Percentiles rank a stretch among this genome's conserved stretches.
Conservation (phyloP, 495 filamentous ascomycete genomes). For the Aspergillus campestris region DNA sequence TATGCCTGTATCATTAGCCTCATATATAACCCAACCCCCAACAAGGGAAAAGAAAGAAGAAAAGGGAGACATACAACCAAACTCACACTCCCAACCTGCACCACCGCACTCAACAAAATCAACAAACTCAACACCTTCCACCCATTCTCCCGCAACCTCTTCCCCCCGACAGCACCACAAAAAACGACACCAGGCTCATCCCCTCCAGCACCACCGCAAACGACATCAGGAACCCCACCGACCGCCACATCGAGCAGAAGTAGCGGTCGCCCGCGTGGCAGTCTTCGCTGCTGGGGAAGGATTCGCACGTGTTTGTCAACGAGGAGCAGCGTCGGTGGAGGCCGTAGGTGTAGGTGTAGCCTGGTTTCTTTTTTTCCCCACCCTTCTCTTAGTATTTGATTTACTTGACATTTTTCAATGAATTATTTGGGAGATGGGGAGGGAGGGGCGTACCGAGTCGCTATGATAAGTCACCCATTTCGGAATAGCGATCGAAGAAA, state of each 20-base stretch:
- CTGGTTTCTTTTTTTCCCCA: conserved; percentile 23
- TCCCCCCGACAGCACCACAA: conserved; percentile 71
- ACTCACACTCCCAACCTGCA: conserved; percentile 63
- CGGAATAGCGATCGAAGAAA: conserved; percentile 65
- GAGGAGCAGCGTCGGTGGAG: conserved; percentile 74
- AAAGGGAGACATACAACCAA: conserved; percentile 68
- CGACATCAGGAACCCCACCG: conserved; percentile 76
- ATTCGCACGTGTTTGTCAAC: conserved; percentile 45
- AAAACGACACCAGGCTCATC: conserved; percentile 63
- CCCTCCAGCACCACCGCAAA: conserved; percentile 71
- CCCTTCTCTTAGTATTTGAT: background rate
- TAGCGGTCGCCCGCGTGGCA: conserved; percentile 60
- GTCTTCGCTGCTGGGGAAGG: conserved; percentile 55
- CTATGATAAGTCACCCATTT: conserved; percentile 73
- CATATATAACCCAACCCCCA: too few relatives aligned
- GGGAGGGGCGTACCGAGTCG: conserved; percentile 36
- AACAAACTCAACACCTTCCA: conserved; percentile 67
- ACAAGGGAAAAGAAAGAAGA: conserved; percentile 1
- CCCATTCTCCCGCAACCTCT: conserved; percentile 61
- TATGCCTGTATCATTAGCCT: conserved; percentile 48
- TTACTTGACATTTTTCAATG: too few relatives aligned
- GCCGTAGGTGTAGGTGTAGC: conserved; percentile 60
- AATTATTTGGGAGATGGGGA: background rate
- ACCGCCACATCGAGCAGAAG: conserved; percentile 91
- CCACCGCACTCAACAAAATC: conserved; percentile 49